Base-by-base conservation (phyloP, 352 stramenopile species). In the Thalassiosira hispida region DNA sequence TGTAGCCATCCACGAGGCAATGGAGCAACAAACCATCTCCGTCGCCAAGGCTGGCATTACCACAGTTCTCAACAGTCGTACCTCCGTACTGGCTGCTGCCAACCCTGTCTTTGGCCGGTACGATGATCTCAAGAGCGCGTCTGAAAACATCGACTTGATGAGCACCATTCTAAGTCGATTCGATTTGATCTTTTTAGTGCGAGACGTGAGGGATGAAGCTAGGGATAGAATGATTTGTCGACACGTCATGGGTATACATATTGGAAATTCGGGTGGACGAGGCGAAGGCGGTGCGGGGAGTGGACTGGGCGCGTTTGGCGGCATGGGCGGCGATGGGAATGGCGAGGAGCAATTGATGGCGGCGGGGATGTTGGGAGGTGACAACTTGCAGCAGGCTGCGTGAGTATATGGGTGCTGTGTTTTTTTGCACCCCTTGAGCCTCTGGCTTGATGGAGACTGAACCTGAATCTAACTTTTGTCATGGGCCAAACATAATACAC, bases 11-110 rank as follows among this genome's bases (percentile, higher is more conserved):
- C 97, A 99, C 85, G 97, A 99, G 87, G 97, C 97, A 8, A 99
- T 99, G 98, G 98, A 99, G 85, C 98, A 99, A 85, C 98, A 99
- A 79, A 99, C 98, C 4, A 99, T 99, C 72, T 98, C 95, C 60
- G 96, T 99, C 46, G 97, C 97, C 11, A 99, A 99, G 73, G 97
- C 97, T 3, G 97, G 97, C 29, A 99, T 99, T 79, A 99, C 96
- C 0, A 99, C 97, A 0, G 98, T 99, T 51, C 89, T 99, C 18
- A 99, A 99, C 84, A 98, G 92, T 22, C 90, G 96, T 20, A 89
- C 83, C 16, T 85, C 73, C 31, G 90, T 93, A 20, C 67, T 94
- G 5, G 90, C 89, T 12, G 97, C 97, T 33, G 97, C 97, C 1
- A 99, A 99, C 79, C 97, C 97, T 1, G 96, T 99, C 7, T 99